Conservation (phyloP, 805 yeast species). For the Kodamaea nitidulidarum region DNA sequence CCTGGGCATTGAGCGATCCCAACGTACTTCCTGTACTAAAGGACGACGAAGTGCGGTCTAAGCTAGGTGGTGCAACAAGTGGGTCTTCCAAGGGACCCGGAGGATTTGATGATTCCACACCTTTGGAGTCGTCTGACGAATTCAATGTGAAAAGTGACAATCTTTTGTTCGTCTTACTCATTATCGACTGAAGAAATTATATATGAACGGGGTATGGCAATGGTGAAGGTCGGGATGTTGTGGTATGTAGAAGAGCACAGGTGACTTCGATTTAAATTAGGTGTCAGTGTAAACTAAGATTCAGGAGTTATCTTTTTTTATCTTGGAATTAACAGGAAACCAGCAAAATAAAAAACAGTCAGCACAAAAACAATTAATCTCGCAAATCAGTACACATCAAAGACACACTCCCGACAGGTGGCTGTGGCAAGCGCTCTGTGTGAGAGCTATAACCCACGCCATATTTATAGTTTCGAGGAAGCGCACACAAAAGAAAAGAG, state of each 20-base stretch:
- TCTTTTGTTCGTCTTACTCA: constrained; percentile 14
- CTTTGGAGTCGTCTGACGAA: constrained; percentile 10
- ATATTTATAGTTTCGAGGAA: no score
- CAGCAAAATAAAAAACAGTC: constrained; percentile 3
- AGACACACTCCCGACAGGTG: no score
- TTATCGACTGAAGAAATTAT: neutral
- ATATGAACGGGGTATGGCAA: neutral
- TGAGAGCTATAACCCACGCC: no score
- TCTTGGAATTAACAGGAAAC: constrained; percentile 3
- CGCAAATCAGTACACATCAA: neutral
- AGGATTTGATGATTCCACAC: neutral
- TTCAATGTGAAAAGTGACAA: constrained; percentile 25
- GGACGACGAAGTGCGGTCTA: constrained; percentile 6
- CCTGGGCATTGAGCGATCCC: constrained; percentile 12
- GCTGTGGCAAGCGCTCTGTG: no score
- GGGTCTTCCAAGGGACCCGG: neutral
- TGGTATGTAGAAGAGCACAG: neutral
- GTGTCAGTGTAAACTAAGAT: neutral
- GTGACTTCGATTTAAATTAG: neutral
- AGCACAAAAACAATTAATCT: constrained; percentile 2
- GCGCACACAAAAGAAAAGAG: no score
- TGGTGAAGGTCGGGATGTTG: neutral
- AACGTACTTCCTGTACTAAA: constrained; percentile 12
- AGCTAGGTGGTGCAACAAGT: neutral
- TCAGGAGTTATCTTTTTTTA: constrained; percentile 2